phyloP scores from a whole-genome alignment of 345 rosid genomes.

The Eucalyptus cloeziana region DNA sequence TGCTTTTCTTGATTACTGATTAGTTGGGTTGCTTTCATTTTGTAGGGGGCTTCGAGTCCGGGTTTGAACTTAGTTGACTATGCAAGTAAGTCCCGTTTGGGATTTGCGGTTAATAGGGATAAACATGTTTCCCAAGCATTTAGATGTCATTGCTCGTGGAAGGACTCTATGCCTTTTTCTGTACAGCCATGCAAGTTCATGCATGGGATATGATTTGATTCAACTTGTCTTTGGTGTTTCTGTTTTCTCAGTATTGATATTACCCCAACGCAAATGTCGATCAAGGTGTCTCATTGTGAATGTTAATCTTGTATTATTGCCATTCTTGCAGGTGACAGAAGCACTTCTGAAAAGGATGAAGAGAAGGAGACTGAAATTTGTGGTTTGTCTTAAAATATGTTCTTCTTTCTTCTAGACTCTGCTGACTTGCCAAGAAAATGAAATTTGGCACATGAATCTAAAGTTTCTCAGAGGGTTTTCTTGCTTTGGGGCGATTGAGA shows the following conservation, averaged over 20 bases:
- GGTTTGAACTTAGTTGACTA: conserved; percentile 33
- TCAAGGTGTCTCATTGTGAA: not conserved
- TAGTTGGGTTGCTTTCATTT: not conserved
- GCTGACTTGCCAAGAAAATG: not conserved
- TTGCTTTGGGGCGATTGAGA: not conserved
- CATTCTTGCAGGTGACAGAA: conserved; percentile 27
- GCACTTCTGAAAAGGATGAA: conserved; percentile 21
- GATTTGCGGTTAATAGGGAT: not conserved
- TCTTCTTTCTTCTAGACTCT: not conserved
- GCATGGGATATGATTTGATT: not conserved
- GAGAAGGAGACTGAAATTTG: conserved; percentile 6
- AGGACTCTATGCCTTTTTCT: not conserved
- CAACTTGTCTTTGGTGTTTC: not conserved
- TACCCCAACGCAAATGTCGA: not conserved
- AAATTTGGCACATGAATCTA: not conserved
- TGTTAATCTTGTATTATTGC: not conserved
- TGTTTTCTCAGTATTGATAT: not conserved
- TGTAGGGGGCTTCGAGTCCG: conserved; percentile 21
- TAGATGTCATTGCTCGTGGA: not conserved
- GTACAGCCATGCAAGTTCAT: not conserved
- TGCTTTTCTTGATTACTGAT: not conserved
- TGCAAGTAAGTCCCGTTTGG: conserved; percentile 26
- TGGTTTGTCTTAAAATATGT: conserved; percentile 15
- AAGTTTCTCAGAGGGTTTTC: not conserved
- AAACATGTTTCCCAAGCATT: not conserved